Evolutionary conservation across 306 rosid genomes (phyloP).

Genomic region (Sicyos baderoa): DNA sequence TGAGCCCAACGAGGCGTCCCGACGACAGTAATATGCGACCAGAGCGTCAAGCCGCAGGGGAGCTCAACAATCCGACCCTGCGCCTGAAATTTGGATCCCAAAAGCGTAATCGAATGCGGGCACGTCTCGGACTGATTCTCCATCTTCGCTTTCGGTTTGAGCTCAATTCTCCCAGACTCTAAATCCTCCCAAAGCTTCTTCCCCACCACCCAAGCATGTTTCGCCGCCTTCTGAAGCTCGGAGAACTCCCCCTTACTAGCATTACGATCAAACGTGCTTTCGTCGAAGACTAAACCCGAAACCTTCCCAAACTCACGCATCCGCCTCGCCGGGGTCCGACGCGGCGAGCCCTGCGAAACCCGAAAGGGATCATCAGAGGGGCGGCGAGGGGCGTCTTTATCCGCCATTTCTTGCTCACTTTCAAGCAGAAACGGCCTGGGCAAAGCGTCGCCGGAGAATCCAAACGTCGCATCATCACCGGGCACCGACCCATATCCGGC

Average conservation of each 20-base stretch:
- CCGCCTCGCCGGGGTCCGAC: constrained; percentile 27
- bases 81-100: constrained; percentile 45
- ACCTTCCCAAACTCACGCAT: constrained; percentile 42
- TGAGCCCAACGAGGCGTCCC: constrained; percentile 91
- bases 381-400: constrained; percentile 24
- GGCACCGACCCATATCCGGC: constrained; percentile 34
- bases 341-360: constrained; percentile 23
- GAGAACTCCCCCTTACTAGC: constrained; percentile 31
- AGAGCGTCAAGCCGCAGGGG: constrained; percentile 76
- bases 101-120: constrained; percentile 47
- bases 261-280: constrained; percentile 26
- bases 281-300: constrained; percentile 60
- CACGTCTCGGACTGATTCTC: constrained; percentile 60
- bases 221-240: constrained; percentile 55
- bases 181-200: constrained; percentile 60
- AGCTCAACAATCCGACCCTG: constrained; percentile 48
- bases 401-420: constrained; percentile 28
- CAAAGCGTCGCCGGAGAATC: constrained; percentile 42
- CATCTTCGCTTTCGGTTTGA: constrained; percentile 6
- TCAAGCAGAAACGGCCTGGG: constrained; percentile 32
- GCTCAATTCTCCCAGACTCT: constrained; percentile 37
- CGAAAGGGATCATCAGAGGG: constrained; percentile 29
- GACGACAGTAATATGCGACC: constrained; percentile 88
- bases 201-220: constrained; percentile 65
- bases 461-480: constrained; percentile 35